Evolutionary conservation across 2,329 filamentous ascomycete species (phyloP).

Genomic region (Monilinia laxa): DNA sequence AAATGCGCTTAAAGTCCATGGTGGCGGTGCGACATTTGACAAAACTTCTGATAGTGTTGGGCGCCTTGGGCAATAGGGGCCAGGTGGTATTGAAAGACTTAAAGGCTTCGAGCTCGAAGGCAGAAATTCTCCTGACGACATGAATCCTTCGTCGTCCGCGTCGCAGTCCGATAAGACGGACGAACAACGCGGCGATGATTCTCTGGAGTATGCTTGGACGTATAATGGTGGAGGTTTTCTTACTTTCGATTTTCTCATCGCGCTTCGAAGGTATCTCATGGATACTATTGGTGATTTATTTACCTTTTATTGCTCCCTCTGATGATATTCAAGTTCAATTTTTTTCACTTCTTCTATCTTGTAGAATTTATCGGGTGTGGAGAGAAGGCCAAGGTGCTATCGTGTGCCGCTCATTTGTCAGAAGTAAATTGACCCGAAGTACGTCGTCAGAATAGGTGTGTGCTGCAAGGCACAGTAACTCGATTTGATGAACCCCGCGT

Average conservation of each 20-base stretch:
- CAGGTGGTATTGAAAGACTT: conserved; percentile 46
- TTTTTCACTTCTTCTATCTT: conserved; percentile 16
- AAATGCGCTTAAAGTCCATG: conserved; percentile 89
- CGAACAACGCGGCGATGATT: conserved; percentile 39
- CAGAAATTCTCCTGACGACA: conserved; percentile 47
- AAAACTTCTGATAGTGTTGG: conserved; percentile 86
- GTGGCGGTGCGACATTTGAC: conserved; percentile 77
- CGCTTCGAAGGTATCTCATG: conserved; percentile 43
- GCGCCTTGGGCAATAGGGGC: conserved; percentile 56
- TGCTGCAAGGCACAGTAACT: conserved; percentile 29
- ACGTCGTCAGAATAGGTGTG: conserved; percentile 27
- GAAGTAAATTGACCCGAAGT: conserved; percentile 28
- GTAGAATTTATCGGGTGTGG: conserved; percentile 23
- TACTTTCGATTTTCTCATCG: conserved; percentile 41
- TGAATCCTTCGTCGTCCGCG: conserved; percentile 51
- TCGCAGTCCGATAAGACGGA: conserved; percentile 44
- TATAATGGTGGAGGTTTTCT: conserved; percentile 39
- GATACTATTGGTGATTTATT: conserved; percentile 56
- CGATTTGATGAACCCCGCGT: conserved; percentile 26
- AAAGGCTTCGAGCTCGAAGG: conserved; percentile 45
- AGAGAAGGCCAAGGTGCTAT: conserved; percentile 31
- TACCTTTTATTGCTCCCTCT: conserved; percentile 22
- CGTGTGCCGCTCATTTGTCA: conserved; percentile 33
- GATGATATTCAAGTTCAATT: conserved; percentile 2
- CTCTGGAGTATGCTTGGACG: conserved; percentile 34